A percentile compares a stretch with the other conserved stretches of the same genome.
Evolutionary conservation across 345 rosid genomes (phyloP).

Genomic region (Rubroshorea leprosula): DNA sequence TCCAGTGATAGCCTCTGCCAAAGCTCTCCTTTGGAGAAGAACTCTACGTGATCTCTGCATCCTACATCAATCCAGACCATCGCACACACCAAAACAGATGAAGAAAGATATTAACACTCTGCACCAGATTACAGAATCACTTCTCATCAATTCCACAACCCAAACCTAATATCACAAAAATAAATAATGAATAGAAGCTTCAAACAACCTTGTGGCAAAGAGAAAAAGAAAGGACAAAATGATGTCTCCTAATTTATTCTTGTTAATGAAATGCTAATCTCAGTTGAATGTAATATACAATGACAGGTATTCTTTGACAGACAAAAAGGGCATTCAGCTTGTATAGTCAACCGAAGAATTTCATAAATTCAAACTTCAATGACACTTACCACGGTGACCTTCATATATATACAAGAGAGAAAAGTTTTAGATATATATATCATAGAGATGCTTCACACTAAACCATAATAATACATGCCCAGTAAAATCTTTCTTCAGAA

Average conservation of each 20-base stretch:
- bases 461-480: too few species aligned
- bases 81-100: slow-evolving; percentile 5
- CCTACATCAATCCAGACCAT: slow-evolving; percentile 47
- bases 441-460: too few species aligned
- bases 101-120: slow-evolving; percentile 1
- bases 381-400: too few species aligned
- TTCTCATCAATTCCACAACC: not conserved
- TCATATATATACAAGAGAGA: too few species aligned
- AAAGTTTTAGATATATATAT: too few species aligned
- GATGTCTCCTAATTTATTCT: too few species aligned
- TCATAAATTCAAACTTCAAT: too few species aligned
- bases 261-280: too few species aligned
- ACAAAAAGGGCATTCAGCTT: not conserved
- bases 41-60: slow-evolving; percentile 82
- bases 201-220: not conserved
- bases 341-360: too few species aligned
- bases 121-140: not conserved
- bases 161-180: not conserved
- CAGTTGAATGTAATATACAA: too few species aligned
- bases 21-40: slow-evolving; percentile 72
- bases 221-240: too few species aligned
- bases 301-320: not conserved
- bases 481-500: too few species aligned
- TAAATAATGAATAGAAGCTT: not conserved
- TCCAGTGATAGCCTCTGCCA: slow-evolving; percentile 27